Conservation (phyloP, 225 moss, liverwort and hornwort genomes). For the Physcomitrellopsis africana region DNA sequence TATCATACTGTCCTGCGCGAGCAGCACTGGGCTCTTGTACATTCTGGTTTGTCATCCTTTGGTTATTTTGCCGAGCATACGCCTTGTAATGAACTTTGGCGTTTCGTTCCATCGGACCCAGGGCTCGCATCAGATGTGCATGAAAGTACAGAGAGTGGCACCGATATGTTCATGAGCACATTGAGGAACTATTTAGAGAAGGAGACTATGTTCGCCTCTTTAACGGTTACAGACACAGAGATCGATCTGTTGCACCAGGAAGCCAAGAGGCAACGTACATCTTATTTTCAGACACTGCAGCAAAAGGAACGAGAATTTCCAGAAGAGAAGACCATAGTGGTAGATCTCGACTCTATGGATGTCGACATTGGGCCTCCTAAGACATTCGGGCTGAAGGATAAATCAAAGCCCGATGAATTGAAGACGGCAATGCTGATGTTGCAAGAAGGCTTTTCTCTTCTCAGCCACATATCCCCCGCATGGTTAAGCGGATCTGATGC, state of each 20-base stretch:
- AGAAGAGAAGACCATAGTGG: constrained; percentile 51
- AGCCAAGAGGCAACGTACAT: constrained; percentile 52
- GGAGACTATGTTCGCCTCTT: constrained; percentile 47
- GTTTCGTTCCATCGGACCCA: constrained; percentile 80
- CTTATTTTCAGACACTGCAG: constrained; percentile 51
- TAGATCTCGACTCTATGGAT: constrained; percentile 59
- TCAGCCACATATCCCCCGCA: constrained; percentile 43
- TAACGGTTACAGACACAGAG: constrained; percentile 57
- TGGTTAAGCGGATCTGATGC: constrained; percentile 50
- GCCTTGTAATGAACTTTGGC: constrained; percentile 83
- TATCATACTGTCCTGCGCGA: constrained; percentile 74
- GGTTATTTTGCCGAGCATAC: constrained; percentile 80
- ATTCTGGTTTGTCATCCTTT: constrained; percentile 79
- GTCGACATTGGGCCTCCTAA: constrained; percentile 30
- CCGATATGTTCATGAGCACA: constrained; percentile 70
- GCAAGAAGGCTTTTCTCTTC: constrained; percentile 54
- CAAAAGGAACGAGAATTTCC: constrained; percentile 44
- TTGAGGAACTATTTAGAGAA: constrained; percentile 73
- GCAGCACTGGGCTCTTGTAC: constrained; percentile 85
- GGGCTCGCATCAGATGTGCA: constrained; percentile 52
- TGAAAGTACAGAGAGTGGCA: constrained; percentile 41
- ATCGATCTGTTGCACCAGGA: constrained; percentile 61
- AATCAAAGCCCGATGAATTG: constrained; percentile 46
- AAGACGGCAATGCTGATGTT: constrained; percentile 64
- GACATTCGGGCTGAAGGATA: constrained; percentile 22